phyloP scores from a whole-genome alignment of 2,329 filamentous ascomycete species.

The Talaromyces sp. region DNA sequence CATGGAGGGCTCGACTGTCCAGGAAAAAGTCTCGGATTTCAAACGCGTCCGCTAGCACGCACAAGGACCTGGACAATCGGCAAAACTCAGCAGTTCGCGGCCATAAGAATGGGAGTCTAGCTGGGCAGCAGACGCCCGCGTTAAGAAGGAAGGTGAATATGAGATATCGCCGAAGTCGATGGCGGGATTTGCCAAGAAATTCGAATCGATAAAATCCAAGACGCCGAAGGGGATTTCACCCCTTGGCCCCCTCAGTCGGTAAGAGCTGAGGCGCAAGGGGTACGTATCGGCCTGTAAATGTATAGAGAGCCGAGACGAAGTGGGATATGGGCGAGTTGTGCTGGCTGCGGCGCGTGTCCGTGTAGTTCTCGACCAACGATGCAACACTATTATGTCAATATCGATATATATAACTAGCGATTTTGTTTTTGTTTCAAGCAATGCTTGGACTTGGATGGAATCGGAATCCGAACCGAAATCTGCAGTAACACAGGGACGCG shows the following conservation, averaged over 20 bases:
- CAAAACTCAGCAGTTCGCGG: constrained; percentile 10
- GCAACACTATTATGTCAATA: not conserved
- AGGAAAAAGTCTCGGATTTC: not conserved
- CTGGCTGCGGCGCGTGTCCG: not conserved
- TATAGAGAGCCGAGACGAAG: not conserved
- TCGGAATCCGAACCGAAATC: constrained; percentile 8
- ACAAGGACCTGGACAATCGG: constrained; percentile 15
- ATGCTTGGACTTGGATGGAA: not conserved
- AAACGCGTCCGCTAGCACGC: constrained; percentile 15
- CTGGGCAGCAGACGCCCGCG: constrained; percentile 13
- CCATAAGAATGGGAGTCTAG: constrained; percentile 14
- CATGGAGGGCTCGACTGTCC: constrained; percentile 13
- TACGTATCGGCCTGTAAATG: constrained; percentile 16
- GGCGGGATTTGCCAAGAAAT: not conserved
- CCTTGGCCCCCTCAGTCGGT: constrained; percentile 16
- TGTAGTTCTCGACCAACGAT: not conserved
- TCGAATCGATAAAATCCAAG: not conserved
- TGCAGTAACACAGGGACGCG: not conserved
- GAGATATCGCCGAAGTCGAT: not conserved
- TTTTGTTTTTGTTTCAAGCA: not conserved
- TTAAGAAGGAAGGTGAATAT: not conserved
- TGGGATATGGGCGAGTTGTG: not conserved
- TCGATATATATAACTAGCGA: not conserved
- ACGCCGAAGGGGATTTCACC: constrained; percentile 9
- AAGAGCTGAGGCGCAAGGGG: constrained; percentile 15